phyloP scores from a whole-genome alignment of 192 early-diverging fungal species.

The Piromyces finnis region DNA sequence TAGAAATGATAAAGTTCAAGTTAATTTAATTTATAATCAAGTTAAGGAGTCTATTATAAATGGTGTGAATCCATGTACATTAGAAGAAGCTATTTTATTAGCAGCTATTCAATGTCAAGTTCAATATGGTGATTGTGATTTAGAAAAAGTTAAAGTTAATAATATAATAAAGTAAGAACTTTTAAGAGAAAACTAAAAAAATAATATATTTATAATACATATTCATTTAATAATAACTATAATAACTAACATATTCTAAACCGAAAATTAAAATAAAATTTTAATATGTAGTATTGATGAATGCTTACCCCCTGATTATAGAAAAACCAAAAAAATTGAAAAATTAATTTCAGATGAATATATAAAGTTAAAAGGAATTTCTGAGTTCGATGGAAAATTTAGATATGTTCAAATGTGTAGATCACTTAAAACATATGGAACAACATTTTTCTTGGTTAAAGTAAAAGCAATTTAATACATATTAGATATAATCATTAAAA shows the following conservation, averaged over 20 bases:
- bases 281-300: conserved; percentile 3
- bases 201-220: no score
- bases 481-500: background rate
- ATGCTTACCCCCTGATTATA: conserved; percentile 28
- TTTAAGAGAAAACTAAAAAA: no score
- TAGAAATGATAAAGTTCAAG: conserved; percentile 34
- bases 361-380: conserved; percentile 27
- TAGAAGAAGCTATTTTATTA: conserved; percentile 33
- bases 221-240: no score
- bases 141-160: conserved; percentile 25
- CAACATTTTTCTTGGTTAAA: conserved; percentile 37
- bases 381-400: conserved; percentile 36
- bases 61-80: conserved; percentile 30
- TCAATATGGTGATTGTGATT: conserved; percentile 32
- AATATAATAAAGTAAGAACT: conserved; percentile 18
- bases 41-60: conserved; percentile 23
- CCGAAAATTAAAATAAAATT: no score
- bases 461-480: conserved; percentile 2
- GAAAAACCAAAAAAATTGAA: conserved; percentile 20
- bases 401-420: conserved; percentile 33
- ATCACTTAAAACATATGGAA: conserved; percentile 36
- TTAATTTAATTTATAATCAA: conserved; percentile 35
- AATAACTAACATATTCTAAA: no score
- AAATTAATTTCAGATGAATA: conserved; percentile 30
- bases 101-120: conserved; percentile 31